phyloP scores from a whole-genome alignment of 352 stramenopile genomes.

The Pythium phragmiticola region DNA sequence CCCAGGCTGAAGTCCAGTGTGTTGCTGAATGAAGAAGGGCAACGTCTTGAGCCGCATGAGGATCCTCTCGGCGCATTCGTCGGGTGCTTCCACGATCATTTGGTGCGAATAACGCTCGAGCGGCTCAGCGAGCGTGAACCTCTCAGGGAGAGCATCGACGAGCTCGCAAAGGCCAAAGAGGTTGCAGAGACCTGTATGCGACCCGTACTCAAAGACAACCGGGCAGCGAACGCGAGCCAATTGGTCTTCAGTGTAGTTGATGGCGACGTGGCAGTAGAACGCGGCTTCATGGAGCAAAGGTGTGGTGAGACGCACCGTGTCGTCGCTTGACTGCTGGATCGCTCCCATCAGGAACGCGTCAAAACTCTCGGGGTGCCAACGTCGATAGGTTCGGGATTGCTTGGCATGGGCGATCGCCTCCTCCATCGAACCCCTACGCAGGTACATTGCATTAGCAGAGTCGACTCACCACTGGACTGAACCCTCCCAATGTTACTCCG shows the following conservation, averaged over 20 bases:
- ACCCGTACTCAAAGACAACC: no score
- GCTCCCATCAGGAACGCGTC: background rate
- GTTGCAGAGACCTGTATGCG: no score
- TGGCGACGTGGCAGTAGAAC: no score
- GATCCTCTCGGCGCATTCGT: background rate
- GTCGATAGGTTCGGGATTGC: background rate
- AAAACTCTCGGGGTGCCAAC: conserved; percentile 8
- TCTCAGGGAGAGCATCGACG: background rate
- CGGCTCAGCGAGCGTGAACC: background rate
- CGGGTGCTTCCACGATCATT: background rate
- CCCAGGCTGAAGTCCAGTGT: background rate
- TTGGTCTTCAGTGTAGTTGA: no score
- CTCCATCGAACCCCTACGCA: conserved; percentile 10
- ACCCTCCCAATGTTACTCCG: background rate
- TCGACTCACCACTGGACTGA: background rate
- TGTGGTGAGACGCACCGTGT: no score
- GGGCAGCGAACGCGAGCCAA: no score
- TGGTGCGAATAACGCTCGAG: background rate
- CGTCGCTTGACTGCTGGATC: no score
- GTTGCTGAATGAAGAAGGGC: background rate
- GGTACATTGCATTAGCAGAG: background rate
- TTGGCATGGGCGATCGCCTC: conserved; percentile 3
- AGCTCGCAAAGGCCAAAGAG: background rate
- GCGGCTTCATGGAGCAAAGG: no score
- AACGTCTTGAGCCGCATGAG: background rate